Evolutionary conservation across 169 alveolate species (phyloP).

Genomic region (Eimeria sp.): DNA sequence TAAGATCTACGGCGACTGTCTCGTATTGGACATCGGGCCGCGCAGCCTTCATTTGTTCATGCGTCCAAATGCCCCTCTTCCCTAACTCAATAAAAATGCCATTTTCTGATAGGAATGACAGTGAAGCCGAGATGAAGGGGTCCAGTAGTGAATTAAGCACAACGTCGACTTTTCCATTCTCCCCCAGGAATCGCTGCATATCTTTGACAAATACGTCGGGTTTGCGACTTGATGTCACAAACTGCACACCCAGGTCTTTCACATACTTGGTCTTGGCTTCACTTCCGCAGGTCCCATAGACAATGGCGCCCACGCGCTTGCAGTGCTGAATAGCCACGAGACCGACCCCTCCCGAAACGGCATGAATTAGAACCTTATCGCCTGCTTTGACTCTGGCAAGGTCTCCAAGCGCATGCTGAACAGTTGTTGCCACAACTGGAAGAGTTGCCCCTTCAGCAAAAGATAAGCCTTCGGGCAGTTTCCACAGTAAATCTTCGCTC

Average conservation of each 20-base stretch:
- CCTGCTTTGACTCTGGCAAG: constrained; percentile 85
- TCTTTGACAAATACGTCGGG: constrained; percentile 83
- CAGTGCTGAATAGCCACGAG: constrained; percentile 86
- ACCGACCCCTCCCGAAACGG: constrained; percentile 89
- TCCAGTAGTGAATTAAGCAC: constrained; percentile 85
- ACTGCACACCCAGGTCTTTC: constrained; percentile 81
- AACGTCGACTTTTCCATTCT: constrained; percentile 81
- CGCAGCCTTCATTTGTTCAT: constrained; percentile 74
- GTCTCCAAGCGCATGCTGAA: constrained; percentile 86
- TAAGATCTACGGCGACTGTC: constrained; percentile 83
- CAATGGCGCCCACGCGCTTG: constrained; percentile 86
- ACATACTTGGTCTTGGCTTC: constrained; percentile 83
- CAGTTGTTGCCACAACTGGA: constrained; percentile 87
- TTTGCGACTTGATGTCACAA: constrained; percentile 85
- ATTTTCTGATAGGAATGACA: constrained; percentile 73
- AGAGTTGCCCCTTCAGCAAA: constrained; percentile 86
- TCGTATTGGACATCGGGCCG: constrained; percentile 84
- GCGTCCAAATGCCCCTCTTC: constrained; percentile 85
- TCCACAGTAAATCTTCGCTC: constrained; percentile 76
- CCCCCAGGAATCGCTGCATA: constrained; percentile 53
- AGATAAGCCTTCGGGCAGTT: constrained; percentile 79
- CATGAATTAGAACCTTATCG: constrained; percentile 85
- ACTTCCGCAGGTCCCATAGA: constrained; percentile 86
- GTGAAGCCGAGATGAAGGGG: constrained; percentile 83
- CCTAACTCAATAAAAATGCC: constrained; percentile 89